Evolutionary conservation across 257 asterid species (phyloP).

Genomic region (Mitragyna speciosa): DNA sequence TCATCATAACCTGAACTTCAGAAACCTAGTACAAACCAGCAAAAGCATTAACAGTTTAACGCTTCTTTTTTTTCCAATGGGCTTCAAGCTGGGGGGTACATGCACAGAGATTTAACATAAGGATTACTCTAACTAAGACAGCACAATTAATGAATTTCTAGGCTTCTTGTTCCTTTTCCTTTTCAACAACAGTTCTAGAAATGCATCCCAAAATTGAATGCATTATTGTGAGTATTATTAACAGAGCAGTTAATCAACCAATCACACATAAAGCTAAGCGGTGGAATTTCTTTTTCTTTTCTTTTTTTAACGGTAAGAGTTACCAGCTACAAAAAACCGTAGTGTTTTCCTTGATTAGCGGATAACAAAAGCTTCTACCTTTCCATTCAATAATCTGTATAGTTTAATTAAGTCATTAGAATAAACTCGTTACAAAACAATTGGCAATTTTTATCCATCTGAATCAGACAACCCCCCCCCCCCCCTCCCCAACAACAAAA

Average conservation of each 20-base stretch:
- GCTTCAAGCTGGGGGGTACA: not conserved
- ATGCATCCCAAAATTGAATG: not conserved
- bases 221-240: not conserved
- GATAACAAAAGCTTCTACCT: no score
- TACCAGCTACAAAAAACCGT: no score
- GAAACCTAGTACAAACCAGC: not conserved
- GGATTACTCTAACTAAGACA: not conserved
- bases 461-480: no score
- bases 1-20: not conserved
- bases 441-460: no score
- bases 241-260: not conserved
- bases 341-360: no score
- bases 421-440: not conserved
- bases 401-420: not conserved
- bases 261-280: not conserved
- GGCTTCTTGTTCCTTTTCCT: not conserved
- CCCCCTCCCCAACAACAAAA: no score
- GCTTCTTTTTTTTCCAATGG: not conserved
- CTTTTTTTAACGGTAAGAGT: no score
- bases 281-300: no score
- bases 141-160: not conserved
- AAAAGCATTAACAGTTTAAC: not conserved
- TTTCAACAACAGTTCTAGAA: no score
- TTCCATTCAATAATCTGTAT: no score
- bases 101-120: not conserved